Base-by-base conservation (phyloP, 331 rosid species). In the Ulmus americana region DNA sequence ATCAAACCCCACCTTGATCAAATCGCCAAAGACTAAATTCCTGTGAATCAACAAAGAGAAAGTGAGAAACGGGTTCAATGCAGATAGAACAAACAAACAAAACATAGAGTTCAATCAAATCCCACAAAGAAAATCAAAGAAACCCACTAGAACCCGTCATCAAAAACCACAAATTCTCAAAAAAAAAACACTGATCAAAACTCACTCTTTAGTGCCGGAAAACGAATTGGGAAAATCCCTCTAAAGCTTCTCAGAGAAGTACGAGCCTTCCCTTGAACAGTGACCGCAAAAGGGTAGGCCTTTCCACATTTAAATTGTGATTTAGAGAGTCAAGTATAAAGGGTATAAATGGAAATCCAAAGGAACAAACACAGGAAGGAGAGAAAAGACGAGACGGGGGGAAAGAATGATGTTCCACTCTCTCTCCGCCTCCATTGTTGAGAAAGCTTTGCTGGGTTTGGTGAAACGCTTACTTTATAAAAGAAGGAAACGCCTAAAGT, bases 11-110 rank as follows among this genome's bases (percentile, higher is more conserved):
- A 15, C 63, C 46, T 43, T 46, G 49, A 46, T 39, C 50, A 63
- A 64, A 55, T n/a, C 70, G 63, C 70, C 16, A 47, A 18, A 8
- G n/a, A n/a, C 45, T 28, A 39, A 64, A 16, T 18, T 50, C 68
- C 67, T 5, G 6, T 2, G 38, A 55, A 43, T 28, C 35, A 28
- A 57, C 10, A 68, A 22, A 48, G 22, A 38, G 15, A 68, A 11
- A 40, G 50, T 3, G 4, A 28, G 1, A 4, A 6, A 10, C 15
- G 8, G 8, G 5, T 14, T 40, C 6, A 40, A 59, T 8, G 48
- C 20, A 6, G 35, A 39, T 5, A 5, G 22, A 6, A n/a, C 35
- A 28, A 28, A 28, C 35, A 28, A 28, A 2, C 35, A 28, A 28
- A 28, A 3, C 35, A 28, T 28, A 28, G 35, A 28, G 35, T 28